Evolutionary conservation across 2,329 filamentous ascomycete genomes (phyloP).

Genomic region (Pseudocercospora macadamiae): DNA sequence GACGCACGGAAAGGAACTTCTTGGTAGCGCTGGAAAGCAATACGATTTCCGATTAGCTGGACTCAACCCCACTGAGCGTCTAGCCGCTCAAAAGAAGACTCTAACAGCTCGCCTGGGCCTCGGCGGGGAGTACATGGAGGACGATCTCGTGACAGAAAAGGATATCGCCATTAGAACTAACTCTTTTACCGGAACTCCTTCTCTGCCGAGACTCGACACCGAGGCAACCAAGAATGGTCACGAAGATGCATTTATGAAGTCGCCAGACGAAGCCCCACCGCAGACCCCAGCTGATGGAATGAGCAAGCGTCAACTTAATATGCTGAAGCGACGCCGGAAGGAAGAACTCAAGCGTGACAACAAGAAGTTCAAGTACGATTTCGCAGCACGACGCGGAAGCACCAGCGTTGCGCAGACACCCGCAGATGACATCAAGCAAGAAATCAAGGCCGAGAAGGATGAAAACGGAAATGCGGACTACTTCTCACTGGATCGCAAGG

Average conservation of each 20-base stretch:
- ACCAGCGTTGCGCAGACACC: conserved; percentile 62
- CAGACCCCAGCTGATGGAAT: conserved; percentile 50
- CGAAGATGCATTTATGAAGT: conserved; percentile 33
- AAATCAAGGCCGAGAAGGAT: conserved; percentile 54
- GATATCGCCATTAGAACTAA: conserved; percentile 58
- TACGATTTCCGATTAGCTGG: conserved; percentile 83
- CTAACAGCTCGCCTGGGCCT: conserved; percentile 80
- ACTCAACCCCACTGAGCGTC: conserved; percentile 77
- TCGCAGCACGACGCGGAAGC: conserved; percentile 67
- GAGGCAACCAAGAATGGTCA: conserved; percentile 48
- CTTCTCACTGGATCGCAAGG: conserved; percentile 81
- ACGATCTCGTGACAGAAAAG: conserved; percentile 72
- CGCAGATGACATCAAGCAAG: conserved; percentile 61
- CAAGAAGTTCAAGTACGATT: conserved; percentile 77
- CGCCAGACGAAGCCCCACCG: conserved; percentile 35
- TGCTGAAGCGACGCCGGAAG: conserved; percentile 91
- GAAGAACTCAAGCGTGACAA: conserved; percentile 85
- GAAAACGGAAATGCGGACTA: conserved; percentile 70
- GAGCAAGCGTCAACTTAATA: conserved; percentile 92
- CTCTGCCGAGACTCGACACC: conserved; percentile 56
- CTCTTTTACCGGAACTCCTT: conserved; percentile 40
- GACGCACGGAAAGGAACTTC: conserved; percentile 78
- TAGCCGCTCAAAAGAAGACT: conserved; percentile 88
- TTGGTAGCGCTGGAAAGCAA: conserved; percentile 78
- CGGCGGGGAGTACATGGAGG: conserved; percentile 79